Evolutionary conservation across 805 yeast species (phyloP).

Genomic region (Yarrowia sp.): DNA sequence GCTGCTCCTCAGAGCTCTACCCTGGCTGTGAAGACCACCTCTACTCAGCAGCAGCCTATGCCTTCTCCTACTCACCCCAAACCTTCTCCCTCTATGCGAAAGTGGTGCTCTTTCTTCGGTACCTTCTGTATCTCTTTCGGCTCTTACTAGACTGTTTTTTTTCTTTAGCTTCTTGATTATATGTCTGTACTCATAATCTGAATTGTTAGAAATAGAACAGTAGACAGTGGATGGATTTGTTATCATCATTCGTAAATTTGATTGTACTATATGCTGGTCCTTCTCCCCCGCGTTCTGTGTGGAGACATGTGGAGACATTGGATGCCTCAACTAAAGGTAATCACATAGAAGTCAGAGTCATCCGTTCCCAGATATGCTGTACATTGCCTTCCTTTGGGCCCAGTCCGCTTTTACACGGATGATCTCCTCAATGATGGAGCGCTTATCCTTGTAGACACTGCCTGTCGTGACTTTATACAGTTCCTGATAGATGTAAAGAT

Average conservation of each 20-base stretch:
- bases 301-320: no score
- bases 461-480: slow-evolving; percentile 98
- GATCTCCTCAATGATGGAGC: slow-evolving; percentile 87
- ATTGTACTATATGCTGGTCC: no score
- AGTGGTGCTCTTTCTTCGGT: slow-evolving; percentile 14
- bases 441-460: slow-evolving; percentile 99
- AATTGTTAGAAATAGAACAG: no score
- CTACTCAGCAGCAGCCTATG: slow-evolving; percentile 1
- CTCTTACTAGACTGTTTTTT: neutral
- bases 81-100: neutral
- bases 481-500: slow-evolving; percentile 97
- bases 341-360: no score
- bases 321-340: no score
- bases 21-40: slow-evolving; percentile 4
- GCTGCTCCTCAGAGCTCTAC: slow-evolving; percentile 1
- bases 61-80: neutral
- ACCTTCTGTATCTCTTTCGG: slow-evolving; percentile 1
- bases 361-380: no score
- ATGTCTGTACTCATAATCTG: no score
- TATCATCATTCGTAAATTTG: no score
- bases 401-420: neutral
- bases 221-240: no score
- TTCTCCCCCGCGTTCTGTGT: no score
- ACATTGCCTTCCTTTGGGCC: no score
- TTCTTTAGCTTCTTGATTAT: neutral